Percentiles rank a stretch among this genome's conserved stretches.
Evolutionary conservation across 2,329 filamentous ascomycete species (phyloP).

Genomic region (Zalaria sp.): DNA sequence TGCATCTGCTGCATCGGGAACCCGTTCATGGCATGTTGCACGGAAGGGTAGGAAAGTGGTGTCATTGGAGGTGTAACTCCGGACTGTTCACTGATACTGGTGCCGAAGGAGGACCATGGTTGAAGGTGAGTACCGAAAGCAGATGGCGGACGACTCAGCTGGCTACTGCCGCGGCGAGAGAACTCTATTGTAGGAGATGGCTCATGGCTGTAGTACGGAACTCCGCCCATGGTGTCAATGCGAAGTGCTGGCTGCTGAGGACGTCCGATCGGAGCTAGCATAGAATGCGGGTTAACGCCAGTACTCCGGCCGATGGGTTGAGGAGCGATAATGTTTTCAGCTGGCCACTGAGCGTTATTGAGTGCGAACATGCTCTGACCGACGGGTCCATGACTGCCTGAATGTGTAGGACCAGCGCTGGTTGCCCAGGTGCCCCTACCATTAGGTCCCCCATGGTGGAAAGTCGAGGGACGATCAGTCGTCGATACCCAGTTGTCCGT

Average conservation of each 20-base stretch:
- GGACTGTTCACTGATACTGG: conserved; percentile 2
- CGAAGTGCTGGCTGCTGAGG: conserved; percentile 1
- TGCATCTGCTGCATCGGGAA: conserved; percentile 7
- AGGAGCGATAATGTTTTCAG: conserved; percentile 1
- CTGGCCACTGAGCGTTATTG: conserved; percentile 1
- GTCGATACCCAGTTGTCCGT: conserved; percentile 3
- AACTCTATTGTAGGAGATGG: conserved; percentile 2
- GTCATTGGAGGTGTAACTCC: conserved; percentile 15
- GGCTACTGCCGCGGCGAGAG: not conserved
- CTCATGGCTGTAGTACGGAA: conserved; percentile 2
- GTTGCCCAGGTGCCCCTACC: conserved; percentile 3
- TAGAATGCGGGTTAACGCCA: not conserved
- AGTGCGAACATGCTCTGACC: conserved; percentile 1
- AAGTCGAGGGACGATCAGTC: not conserved
- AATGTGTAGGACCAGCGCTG: not conserved
- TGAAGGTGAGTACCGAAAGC: conserved; percentile 18
- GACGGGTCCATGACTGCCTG: conserved; percentile 5
- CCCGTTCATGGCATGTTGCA: conserved; percentile 5
- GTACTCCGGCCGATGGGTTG: not conserved
- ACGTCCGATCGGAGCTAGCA: conserved; percentile 1
- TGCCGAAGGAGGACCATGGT: conserved; percentile 12
- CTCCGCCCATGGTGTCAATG: conserved; percentile 1
- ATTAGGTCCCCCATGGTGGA: not conserved
- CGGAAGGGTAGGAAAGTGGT: conserved; percentile 11
- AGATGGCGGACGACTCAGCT: conserved; percentile 21